phyloP scores from a whole-genome alignment of 371 early-diverging fungal genomes.

The Lichtheimia ramosa region DNA sequence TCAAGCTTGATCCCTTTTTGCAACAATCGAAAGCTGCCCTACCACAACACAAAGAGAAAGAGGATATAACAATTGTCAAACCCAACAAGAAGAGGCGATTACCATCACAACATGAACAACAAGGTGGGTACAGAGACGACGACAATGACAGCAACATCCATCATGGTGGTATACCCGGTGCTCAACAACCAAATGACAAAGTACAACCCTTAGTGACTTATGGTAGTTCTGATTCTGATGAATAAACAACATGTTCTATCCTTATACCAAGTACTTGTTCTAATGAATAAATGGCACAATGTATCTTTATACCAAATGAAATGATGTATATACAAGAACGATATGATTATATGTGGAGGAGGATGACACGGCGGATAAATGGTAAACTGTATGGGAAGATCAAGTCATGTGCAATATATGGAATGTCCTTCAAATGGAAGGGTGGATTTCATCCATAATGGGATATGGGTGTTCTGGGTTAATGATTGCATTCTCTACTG shows the following conservation, averaged over 20 bases:
- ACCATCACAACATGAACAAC: no score
- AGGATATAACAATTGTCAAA: conserved; percentile 8
- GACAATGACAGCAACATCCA: no score
- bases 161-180: no score
- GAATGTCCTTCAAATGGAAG: background rate
- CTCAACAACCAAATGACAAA: no score
- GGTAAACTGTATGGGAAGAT: no score
- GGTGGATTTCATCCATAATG: conserved; percentile 26
- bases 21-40: conserved; percentile 13
- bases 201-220: background rate
- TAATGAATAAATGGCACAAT: background rate
- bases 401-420: no score
- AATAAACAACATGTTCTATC: background rate
- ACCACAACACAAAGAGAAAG: conserved; percentile 1
- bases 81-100: conserved; percentile 7
- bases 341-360: no score
- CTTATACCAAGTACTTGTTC: no score
- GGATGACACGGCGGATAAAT: no score
- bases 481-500: conserved; percentile 22
- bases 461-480: conserved; percentile 19
- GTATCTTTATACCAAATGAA: no score
- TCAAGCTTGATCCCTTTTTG: conserved; percentile 56
- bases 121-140: no score
- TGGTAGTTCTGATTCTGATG: background rate
- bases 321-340: no score